phyloP scores from a whole-genome alignment of 306 rosid species.

The Lupinus albus region DNA sequence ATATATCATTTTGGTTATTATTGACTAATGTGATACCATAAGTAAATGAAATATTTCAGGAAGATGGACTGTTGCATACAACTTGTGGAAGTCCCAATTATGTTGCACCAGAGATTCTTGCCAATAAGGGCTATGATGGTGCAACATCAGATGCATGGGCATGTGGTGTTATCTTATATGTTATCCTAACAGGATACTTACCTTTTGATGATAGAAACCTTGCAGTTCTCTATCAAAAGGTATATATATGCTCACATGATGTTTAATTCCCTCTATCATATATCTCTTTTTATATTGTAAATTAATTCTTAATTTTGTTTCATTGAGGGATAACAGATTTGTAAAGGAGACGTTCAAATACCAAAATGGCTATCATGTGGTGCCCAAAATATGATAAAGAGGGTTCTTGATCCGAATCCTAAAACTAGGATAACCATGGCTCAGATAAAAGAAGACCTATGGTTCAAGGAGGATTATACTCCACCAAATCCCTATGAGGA shows the following conservation, averaged over 20 bases:
- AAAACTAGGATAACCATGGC: constrained; percentile 61
- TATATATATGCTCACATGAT: constrained; percentile 39
- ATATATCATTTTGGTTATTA: not conserved
- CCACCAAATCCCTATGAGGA: constrained; percentile 70
- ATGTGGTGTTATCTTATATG: constrained; percentile 87
- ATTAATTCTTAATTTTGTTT: not conserved
- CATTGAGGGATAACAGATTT: constrained; percentile 55
- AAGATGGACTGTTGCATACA: constrained; percentile 88
- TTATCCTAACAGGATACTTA: constrained; percentile 70
- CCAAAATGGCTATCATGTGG: constrained; percentile 80
- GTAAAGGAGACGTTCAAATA: constrained; percentile 66
- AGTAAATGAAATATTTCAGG: constrained; percentile 51
- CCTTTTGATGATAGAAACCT: constrained; percentile 94
- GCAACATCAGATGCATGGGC: constrained; percentile 91
- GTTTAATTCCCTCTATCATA: not conserved
- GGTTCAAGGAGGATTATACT: constrained; percentile 74
- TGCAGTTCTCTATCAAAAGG: constrained; percentile 91
- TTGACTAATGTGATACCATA: constrained; percentile 16
- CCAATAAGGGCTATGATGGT: constrained; percentile 83
- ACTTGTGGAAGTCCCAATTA: constrained; percentile 99
- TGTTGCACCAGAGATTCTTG: constrained; percentile 92
- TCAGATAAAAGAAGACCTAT: constrained; percentile 71
- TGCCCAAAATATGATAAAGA: constrained; percentile 67
- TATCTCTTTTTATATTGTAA: constrained; percentile 1
- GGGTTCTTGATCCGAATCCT: constrained; percentile 86